Evolutionary conservation across 2,329 filamentous ascomycete species (phyloP), one percentile per base, ranked within the genome.

Genomic region (Aspergillus quadrilineatus): DNA sequence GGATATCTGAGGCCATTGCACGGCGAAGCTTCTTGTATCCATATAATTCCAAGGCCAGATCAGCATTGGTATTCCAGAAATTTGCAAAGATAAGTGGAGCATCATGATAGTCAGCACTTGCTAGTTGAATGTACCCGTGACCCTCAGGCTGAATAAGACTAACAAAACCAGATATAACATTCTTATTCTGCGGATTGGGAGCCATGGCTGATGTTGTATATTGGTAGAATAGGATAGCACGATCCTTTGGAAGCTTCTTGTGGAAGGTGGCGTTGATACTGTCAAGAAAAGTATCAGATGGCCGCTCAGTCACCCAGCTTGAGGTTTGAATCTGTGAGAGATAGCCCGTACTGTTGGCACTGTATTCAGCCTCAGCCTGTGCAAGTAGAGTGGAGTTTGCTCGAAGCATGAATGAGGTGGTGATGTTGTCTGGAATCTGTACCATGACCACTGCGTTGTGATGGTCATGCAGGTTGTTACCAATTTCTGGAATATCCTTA

Each of bases 401-500:
- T 3, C 29, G 44, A 32, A 46, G 44, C 10, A 6, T 46, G 4
- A 17, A 46, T 3, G 44, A 28, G 8, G 44, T 46, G 28, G 28
- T 32, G 8, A 46, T 32, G 14, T 30, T 32, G 3, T 46, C 44
- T 32, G 44, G 44, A 9, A 46, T 32, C 44, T 46, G 44, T 8
- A 17, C 36, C 26, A 41, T 50, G 36, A 50, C 26, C 4, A 50
- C 48, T 9, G 36, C 48, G 32, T 42, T 50, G 2, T 51, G 39
- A 26, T 51, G 47, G 26, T 47, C 36, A 3, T 57, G 50, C 0
- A 57, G 4, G 28, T 49, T 48, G 9, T 57, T 29, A 6, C 55
- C 55, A 1, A 57, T 17, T 4, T 44, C 41, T 7, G 55, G 50
- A 10, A 48, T 39, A 6, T 49, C 28, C 2, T 36, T 41, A 12